Base-by-base conservation (phyloP, 2,329 filamentous ascomycete genomes). In the Colletotrichum spinosum region DNA sequence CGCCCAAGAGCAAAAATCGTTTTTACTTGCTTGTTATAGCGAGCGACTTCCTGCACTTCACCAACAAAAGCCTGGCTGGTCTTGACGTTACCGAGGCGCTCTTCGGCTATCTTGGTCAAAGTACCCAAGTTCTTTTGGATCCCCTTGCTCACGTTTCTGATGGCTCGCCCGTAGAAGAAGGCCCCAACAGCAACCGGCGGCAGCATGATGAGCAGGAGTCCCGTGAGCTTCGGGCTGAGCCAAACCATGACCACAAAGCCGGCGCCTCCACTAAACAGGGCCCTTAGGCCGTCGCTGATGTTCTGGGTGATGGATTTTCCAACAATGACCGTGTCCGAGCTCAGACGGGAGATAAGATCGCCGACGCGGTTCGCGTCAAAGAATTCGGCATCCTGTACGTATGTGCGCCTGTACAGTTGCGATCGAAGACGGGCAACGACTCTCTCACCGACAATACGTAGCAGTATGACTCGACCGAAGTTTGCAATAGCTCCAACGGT, bases 281-380 rank as follows among this genome's bases (percentile, higher is more conserved):
- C 91, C 67, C 96, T 88, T 56, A 99, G 85, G n/a, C 96, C 96
- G 78, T 99, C 96, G 6, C 95, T 98, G 54, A 99, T 82, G 75
- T 99, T 99, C 75, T 98, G 95, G 0, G 96, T 99, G 69, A 99
- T 97, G 73, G 94, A 97, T 80, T 99, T 99, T 75, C 95, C 96
- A 59, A 99, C 96, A 73, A 99, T 97, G 74, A 98, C 93, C 1
- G 96, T 97, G 77, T 99, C 97, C 2, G 94, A 97, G 73, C 95
- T 94, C 50, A 99, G 88, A 42, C 97, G 91, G 42, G 95, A 98
- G 73, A 99, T 97, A 71, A 99, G 82, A 76, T 99, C 96, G 76
- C 96, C 96, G 34, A 97, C 94, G 34, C 96, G 88, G 80, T 99
- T 99, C 44, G 96, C 96, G 76, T 99, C 96, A 74, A 99, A 99